Evolutionary conservation across 2,329 filamentous ascomycete genomes (phyloP).

Genomic region (Penicillium paneum): DNA sequence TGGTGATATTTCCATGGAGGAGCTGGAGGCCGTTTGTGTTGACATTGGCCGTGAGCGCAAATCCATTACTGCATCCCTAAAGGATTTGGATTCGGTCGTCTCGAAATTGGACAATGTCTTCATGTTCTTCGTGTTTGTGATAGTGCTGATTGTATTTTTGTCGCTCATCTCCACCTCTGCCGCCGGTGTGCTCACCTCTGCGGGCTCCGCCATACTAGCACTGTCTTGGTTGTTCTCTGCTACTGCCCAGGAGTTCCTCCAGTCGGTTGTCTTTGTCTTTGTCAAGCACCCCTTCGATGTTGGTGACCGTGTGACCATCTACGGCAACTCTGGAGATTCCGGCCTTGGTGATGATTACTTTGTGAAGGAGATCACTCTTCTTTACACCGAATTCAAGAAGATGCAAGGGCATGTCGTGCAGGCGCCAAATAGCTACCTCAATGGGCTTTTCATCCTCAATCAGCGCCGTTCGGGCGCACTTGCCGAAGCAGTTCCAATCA

Average conservation of each 20-base stretch:
- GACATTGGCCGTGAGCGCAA: conserved; percentile 94
- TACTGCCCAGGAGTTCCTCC: conserved; percentile 89
- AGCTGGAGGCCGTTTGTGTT: conserved; percentile 87
- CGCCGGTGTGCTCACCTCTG: conserved; percentile 85
- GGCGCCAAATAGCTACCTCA: conserved; percentile 89
- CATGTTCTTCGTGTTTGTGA: conserved; percentile 76
- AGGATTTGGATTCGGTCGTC: conserved; percentile 92
- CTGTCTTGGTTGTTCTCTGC: conserved; percentile 90
- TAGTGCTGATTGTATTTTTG: conserved; percentile 81
- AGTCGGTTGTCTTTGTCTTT: conserved; percentile 92
- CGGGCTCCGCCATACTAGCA: conserved; percentile 81
- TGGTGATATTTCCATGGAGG: conserved; percentile 92
- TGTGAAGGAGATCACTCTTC: conserved; percentile 85
- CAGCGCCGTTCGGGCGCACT: conserved; percentile 85
- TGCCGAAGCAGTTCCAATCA: conserved; percentile 78
- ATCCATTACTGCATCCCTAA: conserved; percentile 88
- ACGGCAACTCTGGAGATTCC: conserved; percentile 78
- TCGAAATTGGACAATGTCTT: conserved; percentile 86
- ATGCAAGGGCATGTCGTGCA: conserved; percentile 96
- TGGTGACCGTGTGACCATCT: conserved; percentile 86
- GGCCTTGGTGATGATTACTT: conserved; percentile 90
- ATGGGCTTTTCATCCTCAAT: conserved; percentile 91
- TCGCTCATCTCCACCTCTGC: conserved; percentile 86
- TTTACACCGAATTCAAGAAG: conserved; percentile 98
- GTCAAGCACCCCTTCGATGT: conserved; percentile 98